phyloP scores from a whole-genome alignment of 1,284 basidiomycete genomes.

The Pholiota adiposa region DNA sequence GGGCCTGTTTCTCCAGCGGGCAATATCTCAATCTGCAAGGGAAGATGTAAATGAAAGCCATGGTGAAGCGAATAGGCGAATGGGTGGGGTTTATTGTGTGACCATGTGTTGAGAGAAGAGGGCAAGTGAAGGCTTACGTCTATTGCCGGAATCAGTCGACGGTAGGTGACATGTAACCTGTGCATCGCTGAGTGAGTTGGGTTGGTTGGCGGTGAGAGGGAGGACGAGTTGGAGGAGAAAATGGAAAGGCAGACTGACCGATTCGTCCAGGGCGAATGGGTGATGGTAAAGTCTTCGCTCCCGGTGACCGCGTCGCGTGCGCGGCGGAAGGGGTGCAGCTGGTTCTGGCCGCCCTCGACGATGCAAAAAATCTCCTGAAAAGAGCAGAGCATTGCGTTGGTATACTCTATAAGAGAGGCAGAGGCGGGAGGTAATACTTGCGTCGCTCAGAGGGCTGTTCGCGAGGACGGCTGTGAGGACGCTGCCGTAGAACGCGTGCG shows the following conservation, averaged over 20 bases:
- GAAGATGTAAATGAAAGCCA: neutral
- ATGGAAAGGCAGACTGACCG: slow-evolving; percentile 44
- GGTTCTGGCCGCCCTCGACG: slow-evolving; percentile 50
- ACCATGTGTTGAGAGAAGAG: slow-evolving; percentile 13
- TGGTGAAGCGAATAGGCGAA: neutral
- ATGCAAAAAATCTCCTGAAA: slow-evolving; percentile 57
- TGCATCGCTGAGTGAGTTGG: slow-evolving; percentile 16
- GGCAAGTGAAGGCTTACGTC: slow-evolving; percentile 33
- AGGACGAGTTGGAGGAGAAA: neutral
- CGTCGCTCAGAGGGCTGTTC: slow-evolving; percentile 57
- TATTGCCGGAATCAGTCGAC: slow-evolving; percentile 45
- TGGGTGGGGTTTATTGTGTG: neutral
- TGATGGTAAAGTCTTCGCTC: slow-evolving; percentile 46
- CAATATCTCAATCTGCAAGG: slow-evolving; percentile 75
- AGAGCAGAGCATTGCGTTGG: slow-evolving; percentile 8
- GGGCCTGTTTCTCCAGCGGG: slow-evolving; percentile 81
- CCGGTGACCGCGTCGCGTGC: slow-evolving; percentile 54
- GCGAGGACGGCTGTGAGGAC: slow-evolving; percentile 63
- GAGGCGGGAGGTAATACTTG: slow-evolving; percentile 34
- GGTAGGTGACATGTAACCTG: slow-evolving; percentile 62
- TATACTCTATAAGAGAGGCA: neutral
- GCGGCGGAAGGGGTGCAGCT: slow-evolving; percentile 54
- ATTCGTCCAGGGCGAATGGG: slow-evolving; percentile 55
- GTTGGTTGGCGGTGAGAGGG: slow-evolving; percentile 7
- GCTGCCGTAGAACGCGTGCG: slow-evolving; percentile 73